These are phyloP conservation scores for Incumbomyces lentus DNA, from an alignment of 2,329 filamentous ascomycete genomes.

Conservation along the genomic window DNA sequence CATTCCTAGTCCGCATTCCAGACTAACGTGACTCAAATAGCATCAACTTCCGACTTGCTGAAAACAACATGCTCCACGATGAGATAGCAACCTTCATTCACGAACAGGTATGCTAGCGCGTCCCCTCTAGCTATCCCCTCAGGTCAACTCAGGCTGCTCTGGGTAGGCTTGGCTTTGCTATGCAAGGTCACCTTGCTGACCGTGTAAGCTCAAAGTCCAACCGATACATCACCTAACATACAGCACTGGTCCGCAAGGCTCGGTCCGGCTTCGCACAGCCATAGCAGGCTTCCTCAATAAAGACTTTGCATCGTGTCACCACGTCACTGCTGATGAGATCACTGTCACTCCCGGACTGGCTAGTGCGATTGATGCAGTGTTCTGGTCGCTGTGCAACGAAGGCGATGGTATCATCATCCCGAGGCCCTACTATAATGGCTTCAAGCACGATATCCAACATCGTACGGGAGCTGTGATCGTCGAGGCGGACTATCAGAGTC, in stretches of 20 bases:
- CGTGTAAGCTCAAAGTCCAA: background rate
- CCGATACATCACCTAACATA: conserved; percentile 25
- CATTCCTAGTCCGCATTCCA: background rate
- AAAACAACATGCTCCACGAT: conserved; percentile 17
- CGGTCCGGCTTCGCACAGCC: conserved; percentile 19
- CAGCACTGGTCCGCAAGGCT: conserved; percentile 27
- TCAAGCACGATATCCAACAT: conserved; percentile 39
- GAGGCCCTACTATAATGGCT: conserved; percentile 39
- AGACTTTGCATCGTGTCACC: conserved; percentile 23
- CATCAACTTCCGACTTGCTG: conserved; percentile 7
- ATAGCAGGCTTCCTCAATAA: conserved; percentile 25
- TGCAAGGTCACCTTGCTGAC: no score
- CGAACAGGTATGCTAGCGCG: conserved; percentile 1
- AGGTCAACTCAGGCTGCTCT: no score
- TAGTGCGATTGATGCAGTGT: conserved; percentile 32
- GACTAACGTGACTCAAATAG: background rate
- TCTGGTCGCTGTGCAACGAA: conserved; percentile 32
- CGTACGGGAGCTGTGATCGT: conserved; percentile 24
- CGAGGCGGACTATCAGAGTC: background rate
- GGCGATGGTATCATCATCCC: conserved; percentile 39
- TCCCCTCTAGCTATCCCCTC: background rate
- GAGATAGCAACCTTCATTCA: conserved; percentile 15
- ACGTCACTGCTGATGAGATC: conserved; percentile 23
- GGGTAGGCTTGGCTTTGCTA: no score
- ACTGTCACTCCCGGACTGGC: conserved; percentile 23